Evolutionary conservation across 2,329 filamentous ascomycete species (phyloP), one percentile per base, ranked within the genome.

Genomic region (Claviceps sp.): DNA sequence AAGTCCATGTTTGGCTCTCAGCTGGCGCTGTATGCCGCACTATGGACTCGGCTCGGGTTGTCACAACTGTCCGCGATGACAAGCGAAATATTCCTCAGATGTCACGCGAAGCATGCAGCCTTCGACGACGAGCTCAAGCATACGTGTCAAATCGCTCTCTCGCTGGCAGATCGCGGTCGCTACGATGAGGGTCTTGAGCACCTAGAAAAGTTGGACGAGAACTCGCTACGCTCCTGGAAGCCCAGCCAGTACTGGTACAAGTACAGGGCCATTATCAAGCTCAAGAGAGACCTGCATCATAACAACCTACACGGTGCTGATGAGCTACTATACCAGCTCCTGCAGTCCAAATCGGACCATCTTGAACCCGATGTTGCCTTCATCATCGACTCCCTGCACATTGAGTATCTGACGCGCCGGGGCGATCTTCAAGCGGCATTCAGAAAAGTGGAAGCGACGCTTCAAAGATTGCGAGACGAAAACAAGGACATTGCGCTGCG

Each of bases 101-200:
- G 86, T 56, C 85, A 95, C 61, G 71, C 75, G 4, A 68, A 71
- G 6, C 64, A 73, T 54, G 67, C 74, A 0, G 65, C 74, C 3
- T 79, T 90, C 44, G 88, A 95, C 56, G 91, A 97, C 58, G 77
- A 82, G 48, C 74, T 96, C 36, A 87, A 85, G 58, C 78, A 87
- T 37, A 82, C 76, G 0, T 88, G 86, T 58, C 80, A 85, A 4
- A 76, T 83, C 52, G 84, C 88, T 2, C 79, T 69, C 3, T 54
- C 64, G 2, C 71, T 85, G 5, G 76, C 79, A 8, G 78, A 82
- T 52, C 75, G 71, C 46, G 90, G 91, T 1, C 76, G 74, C 36
- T 94, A 89, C 61, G 77, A 82, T 22, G 77, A 85, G 48, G 88
- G 85, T 0, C 79, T 72, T 4, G 54, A 59, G 16, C 62, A 55